Evolutionary conservation across 805 yeast species (phyloP), one percentile per base, ranked within the genome.

Genomic region (Candida sakaeoensis): DNA sequence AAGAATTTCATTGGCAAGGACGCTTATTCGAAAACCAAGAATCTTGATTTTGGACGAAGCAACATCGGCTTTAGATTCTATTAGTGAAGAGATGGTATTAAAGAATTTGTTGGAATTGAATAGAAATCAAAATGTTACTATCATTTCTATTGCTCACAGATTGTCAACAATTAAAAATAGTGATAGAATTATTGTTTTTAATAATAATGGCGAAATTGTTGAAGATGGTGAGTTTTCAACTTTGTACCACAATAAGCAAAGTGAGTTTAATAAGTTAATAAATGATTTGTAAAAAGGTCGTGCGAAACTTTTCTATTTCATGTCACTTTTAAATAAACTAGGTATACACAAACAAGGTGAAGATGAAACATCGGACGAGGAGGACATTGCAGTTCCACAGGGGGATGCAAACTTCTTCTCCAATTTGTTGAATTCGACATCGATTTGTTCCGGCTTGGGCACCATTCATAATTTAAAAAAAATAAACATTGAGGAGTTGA

Each of bases 11-110:
- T 70, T 91, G 42, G 96, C 97, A 1, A 73, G 98, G 44, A 87
- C 96, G 0, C 70, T 91, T 38, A 71, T 91, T 37, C 70, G 85
- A 38, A 73, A 80, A 33, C 97, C 98, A 2, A 72, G 82, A 5
- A 72, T 91, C n/a, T 65, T 91, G 42, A 79, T 91, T 23, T 64
- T 91, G 43, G 98, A 91, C 58, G 98, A 91, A 58, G 96, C 97
- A 10, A 91, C 98, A 0, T 85, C 95, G 24, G 97, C 97, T 0
- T 67, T 91, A 37, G 98, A 91, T 55, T 79, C 95, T 9, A 85
- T 85, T 40, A 82, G 90, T 50, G 98, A 91, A 55, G 82, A 84
- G 50, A 77, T 86, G 3, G 95, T 91, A 29, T 86, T 88, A 57
- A 75, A 74, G 37, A 87, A 95, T 7, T 64, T 91, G 44, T 56